These are phyloP conservation scores for Syzygium grande DNA, from an alignment of 345 rosid genomes.

Conservation along the genomic window DNA sequence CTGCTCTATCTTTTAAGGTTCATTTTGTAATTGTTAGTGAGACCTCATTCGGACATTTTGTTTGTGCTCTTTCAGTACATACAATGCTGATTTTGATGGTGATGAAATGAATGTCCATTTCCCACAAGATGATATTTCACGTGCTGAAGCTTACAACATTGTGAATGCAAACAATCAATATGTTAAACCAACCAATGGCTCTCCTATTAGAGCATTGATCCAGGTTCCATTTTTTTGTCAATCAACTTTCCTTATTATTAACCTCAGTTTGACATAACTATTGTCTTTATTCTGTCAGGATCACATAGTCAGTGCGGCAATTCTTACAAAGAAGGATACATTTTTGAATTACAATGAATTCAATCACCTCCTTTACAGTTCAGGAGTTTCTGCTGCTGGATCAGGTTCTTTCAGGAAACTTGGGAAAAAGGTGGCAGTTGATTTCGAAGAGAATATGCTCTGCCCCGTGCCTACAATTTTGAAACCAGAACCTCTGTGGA, in stretches of 20 bases:
- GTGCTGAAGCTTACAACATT: slow-evolving; percentile 96
- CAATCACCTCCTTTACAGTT: slow-evolving; percentile 75
- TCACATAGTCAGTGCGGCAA: slow-evolving; percentile 80
- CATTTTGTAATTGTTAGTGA: neutral
- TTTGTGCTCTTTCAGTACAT: slow-evolving; percentile 55
- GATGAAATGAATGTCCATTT: slow-evolving; percentile 99
- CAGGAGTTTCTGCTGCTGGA: slow-evolving; percentile 53
- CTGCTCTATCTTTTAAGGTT: neutral
- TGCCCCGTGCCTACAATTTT: slow-evolving; percentile 52
- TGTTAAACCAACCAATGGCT: slow-evolving; percentile 92
- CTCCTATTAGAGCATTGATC: slow-evolving; percentile 82
- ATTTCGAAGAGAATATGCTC: slow-evolving; percentile 40
- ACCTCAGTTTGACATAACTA: neutral
- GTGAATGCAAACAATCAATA: slow-evolving; percentile 98
- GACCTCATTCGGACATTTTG: neutral
- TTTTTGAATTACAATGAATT: slow-evolving; percentile 63
- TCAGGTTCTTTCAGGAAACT: slow-evolving; percentile 30
- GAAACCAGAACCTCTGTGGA: slow-evolving; percentile 92
- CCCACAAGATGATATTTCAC: slow-evolving; percentile 99
- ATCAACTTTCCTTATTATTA: neutral
- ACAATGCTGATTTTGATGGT: slow-evolving; percentile 99
- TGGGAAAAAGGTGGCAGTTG: slow-evolving; percentile 55
- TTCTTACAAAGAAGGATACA: slow-evolving; percentile 88
- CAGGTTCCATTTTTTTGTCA: slow-evolving; percentile 44
- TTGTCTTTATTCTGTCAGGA: slow-evolving; percentile 46